These are phyloP conservation scores for Candida saitoana DNA, from an alignment of 805 yeast genomes.

Conservation along the genomic window DNA sequence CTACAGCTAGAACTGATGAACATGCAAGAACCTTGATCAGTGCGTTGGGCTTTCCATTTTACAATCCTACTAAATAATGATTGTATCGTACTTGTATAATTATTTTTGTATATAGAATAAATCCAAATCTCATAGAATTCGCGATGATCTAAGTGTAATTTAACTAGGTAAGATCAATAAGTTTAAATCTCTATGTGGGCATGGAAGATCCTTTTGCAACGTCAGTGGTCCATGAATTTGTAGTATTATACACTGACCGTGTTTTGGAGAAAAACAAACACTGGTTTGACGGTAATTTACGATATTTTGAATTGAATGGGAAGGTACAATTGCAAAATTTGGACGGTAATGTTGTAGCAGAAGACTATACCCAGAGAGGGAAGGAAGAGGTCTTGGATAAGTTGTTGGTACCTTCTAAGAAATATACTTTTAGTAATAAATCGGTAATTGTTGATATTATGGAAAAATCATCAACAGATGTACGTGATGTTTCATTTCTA, in stretches of 20 bases:
- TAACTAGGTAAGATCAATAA: no score
- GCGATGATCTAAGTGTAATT: no score
- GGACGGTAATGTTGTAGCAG: slow-evolving; percentile 26
- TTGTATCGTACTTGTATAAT: background rate
- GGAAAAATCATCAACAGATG: slow-evolving; percentile 27
- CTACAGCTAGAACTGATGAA: slow-evolving; percentile 84
- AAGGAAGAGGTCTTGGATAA: slow-evolving; percentile 7
- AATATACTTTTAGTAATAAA: slow-evolving; percentile 24
- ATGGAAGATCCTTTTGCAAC: slow-evolving; percentile 15
- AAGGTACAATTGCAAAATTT: slow-evolving; percentile 43
- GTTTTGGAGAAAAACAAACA: slow-evolving; percentile 43
- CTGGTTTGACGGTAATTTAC: slow-evolving; percentile 51
- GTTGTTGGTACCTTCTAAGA: slow-evolving; percentile 13
- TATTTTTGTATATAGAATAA: background rate
- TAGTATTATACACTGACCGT: slow-evolving; percentile 44
- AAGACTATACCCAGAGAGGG: slow-evolving; percentile 25
- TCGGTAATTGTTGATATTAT: slow-evolving; percentile 26
- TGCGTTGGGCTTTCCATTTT: slow-evolving; percentile 77
- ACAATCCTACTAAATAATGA: slow-evolving; percentile 13
- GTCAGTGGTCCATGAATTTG: slow-evolving; percentile 45
- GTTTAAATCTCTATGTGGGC: no score
- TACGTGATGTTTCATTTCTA: slow-evolving; percentile 32
- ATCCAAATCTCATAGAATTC: background rate
- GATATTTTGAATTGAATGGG: slow-evolving; percentile 45
- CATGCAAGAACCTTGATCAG: slow-evolving; percentile 85